Base-by-base conservation (phyloP, 306 rosid species). In the Dryas alaskensis region DNA sequence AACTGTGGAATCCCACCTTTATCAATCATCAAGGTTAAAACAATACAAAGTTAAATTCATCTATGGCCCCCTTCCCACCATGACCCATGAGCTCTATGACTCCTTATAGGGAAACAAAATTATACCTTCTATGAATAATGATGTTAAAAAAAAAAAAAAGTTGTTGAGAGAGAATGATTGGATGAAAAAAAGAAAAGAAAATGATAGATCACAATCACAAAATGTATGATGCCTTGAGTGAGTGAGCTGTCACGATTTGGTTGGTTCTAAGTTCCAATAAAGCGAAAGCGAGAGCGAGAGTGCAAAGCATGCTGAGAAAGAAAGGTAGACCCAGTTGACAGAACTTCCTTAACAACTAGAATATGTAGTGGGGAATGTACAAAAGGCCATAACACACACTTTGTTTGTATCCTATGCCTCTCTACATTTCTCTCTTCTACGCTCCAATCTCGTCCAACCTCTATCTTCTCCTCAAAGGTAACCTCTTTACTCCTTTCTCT, bases 401-500 rank as follows among this genome's bases (percentile, higher is more conserved):
- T 17, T 52, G 10, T 73, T 61, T 47, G 69, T 60, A n/a, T 58
- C 40, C 77, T n/a, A 31, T 48, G 55, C 57, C 66, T 61, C 59
- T 48, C 48, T 60, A 19, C 40, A 46, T 37, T 10, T 60, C 51
- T 53, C 39, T 72, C 31, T 40, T 27, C 70, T 74, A 27, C 40
- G 27, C 27, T 65, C 22, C 37, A 4, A 45, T 78, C 67, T 55
- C 72, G 60, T 46, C 62, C 11, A 57, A 43, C 4, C 46, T 63
- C 22, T 83, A 68, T 14, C 67, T 75, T 74, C 59, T 69, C 78
- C 65, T 76, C 60, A 39, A 73, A 69, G 84, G 87, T 78, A 81
- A 58, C 59, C 42, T n/a, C 52, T 61, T 69, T 19, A 45, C 39
- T 57, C 53, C 22, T 22, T 52, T 19, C 4, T 61, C 66, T 61